Conservation (phyloP, 495 filamentous ascomycete species). For the Aspergillus asperescens region DNA sequence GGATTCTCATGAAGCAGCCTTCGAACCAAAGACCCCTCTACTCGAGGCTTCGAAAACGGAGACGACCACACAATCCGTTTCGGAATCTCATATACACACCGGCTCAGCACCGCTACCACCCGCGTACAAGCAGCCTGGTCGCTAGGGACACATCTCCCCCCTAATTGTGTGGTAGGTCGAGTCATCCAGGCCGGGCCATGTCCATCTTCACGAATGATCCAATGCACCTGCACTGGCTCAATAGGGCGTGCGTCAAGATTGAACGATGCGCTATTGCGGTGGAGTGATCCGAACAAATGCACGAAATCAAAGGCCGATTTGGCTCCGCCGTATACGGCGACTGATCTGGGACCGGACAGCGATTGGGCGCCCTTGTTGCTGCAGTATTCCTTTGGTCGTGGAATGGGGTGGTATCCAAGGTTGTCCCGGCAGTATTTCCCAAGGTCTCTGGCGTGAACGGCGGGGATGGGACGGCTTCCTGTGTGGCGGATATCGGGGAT, state of each 20-base stretch:
- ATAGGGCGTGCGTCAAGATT: slow-evolving; percentile 23
- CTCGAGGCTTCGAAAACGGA: slow-evolving; percentile 47
- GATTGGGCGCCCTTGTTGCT: no score
- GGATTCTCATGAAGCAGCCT: slow-evolving; percentile 32
- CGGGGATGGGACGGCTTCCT: slow-evolving; percentile 27
- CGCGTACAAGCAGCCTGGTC: slow-evolving; percentile 57
- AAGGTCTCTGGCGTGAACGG: slow-evolving; percentile 43
- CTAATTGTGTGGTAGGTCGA: slow-evolving; percentile 12
- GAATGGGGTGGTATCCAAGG: slow-evolving; percentile 24
- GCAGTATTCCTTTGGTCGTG: not conserved
- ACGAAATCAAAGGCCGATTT: slow-evolving; percentile 70
- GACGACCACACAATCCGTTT: slow-evolving; percentile 26
- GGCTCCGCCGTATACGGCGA: slow-evolving; percentile 59
- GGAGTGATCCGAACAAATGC: slow-evolving; percentile 54
- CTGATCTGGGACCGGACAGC: slow-evolving; percentile 16
- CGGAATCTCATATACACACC: slow-evolving; percentile 43
- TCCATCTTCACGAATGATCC: slow-evolving; percentile 67
- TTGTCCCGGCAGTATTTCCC: slow-evolving; percentile 29
- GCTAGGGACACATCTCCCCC: slow-evolving; percentile 48
- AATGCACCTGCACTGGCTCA: slow-evolving; percentile 52
- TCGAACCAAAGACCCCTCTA: slow-evolving; percentile 51
- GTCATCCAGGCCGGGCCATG: slow-evolving; percentile 41
- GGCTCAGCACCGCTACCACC: slow-evolving; percentile 47
- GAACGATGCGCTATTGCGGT: slow-evolving; percentile 15
- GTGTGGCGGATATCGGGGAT: slow-evolving; percentile 32